A percentile compares a stretch with the other conserved stretches of the same genome.
Evolutionary conservation across 164 flowering plant genomes (phyloP).

Genomic region (Berberis vulgaris): DNA sequence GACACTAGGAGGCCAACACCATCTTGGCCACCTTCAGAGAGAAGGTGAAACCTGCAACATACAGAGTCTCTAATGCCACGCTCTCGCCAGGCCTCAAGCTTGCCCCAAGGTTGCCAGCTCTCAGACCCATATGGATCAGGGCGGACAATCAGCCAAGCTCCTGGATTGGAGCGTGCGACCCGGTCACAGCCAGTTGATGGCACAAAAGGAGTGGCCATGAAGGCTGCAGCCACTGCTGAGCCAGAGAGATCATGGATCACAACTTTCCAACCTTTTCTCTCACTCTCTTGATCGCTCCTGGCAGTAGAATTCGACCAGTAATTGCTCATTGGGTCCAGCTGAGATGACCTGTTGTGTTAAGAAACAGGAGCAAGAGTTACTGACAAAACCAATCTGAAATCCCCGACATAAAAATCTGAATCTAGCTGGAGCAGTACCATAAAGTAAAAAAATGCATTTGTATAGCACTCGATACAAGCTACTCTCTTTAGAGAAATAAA

Average conservation of each 20-base stretch:
- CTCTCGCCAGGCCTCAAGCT: constrained; percentile 96
- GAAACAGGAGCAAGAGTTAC: constrained; percentile 7
- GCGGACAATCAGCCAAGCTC: constrained; percentile 82
- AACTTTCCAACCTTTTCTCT: constrained; percentile 90
- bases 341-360: constrained; percentile 46
- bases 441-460: no score
- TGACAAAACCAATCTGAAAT: neutral
- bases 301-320: constrained; percentile 43
- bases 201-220: constrained; percentile 92
- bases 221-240: constrained; percentile 90
- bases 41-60: constrained; percentile 63
- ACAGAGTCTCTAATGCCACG: constrained; percentile 53
- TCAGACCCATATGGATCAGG: constrained; percentile 55
- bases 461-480: no score
- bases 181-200: constrained; percentile 85
- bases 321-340: constrained; percentile 44
- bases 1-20: constrained; percentile 59
- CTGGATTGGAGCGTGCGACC: constrained; percentile 91
- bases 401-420: no score
- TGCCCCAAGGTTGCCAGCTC: constrained; percentile 96
- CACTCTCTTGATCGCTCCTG: constrained; percentile 43
- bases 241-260: constrained; percentile 90
- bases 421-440: no score
- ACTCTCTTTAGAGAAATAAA: no score
- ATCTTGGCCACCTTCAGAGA: constrained; percentile 45